Base-by-base conservation (phyloP, 495 filamentous ascomycete species). In the Letharia columbiana region DNA sequence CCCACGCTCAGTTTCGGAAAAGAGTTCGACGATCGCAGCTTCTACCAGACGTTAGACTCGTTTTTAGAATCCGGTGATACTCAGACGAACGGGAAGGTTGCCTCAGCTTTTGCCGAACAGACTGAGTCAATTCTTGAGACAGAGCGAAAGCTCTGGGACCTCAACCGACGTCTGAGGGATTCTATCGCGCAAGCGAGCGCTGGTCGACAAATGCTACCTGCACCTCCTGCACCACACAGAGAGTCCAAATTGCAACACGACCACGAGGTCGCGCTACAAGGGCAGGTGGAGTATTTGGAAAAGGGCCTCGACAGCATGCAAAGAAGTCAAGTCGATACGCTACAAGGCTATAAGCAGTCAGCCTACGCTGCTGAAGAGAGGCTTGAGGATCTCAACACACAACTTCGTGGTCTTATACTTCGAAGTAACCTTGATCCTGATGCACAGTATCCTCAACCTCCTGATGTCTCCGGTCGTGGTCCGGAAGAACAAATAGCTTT, bases 11-110 rank as follows among this genome's bases (percentile, higher is more conserved):
- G 80, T 7, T 63, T 56, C 54, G 80, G 82, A 4, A 76, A 84
- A 62, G 82, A 83, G 17, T 94, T 93, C 70, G 90, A 95, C 69
- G 90, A 95, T 65, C 81, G 87, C 66, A 92, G 86, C 73, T 79
- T 92, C 41, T 96, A 96, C 70, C 81, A 83, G 61, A 81, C 84
- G 3, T 81, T 88, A 3, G 89, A 95, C 66, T 82, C 86, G 63
- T 73, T 87, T 50, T 84, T 90, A 63, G 85, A 76, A 61, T 76
- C 78, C 76, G 75, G 72, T 69, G 72, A 75, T 73, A 39, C 74
- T 77, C 61, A 58, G 74, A 15, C 71, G 45, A 61, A 73, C 40
- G 75, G 69, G 37, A 66, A 68, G 37, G 62, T 64, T 50, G 71
- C 62, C 37, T 47, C 61, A 6, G 66, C 68, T 66, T 68, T 68